Evolutionary conservation across 2,329 filamentous ascomycete species (phyloP), one percentile per base, ranked within the genome.

Genomic region (Penicillium fuscoglaucum): DNA sequence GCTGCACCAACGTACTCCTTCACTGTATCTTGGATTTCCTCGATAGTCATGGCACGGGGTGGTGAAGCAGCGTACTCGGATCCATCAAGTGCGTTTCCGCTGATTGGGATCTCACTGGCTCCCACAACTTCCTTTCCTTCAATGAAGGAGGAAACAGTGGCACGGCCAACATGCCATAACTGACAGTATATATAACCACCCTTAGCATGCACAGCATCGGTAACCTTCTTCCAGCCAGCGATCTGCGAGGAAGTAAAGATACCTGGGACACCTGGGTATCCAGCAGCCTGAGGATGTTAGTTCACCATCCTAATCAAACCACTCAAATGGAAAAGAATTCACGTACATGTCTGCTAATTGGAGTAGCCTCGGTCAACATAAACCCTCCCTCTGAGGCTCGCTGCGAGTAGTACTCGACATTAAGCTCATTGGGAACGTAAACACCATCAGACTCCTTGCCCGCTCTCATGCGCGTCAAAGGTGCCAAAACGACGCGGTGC

Each of bases 1-100:
- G 82, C 80, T 2, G 77, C 77, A 6, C 69, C 70, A 0, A 68
- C 75, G 49, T 73, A 79, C 35, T 78, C 74, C 19, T 74, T 65
- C 3, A 75, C 71, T 1, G 70, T 66, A 4, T 68, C 65, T 46
- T 77, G 62, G 52, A 80, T 79, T 40, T 79, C 75, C 17, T 74
- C 69, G 4, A 73, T 65, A 0, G 70, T 74, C 69, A 80, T 71
- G 1, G 67, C 43, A 4, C 63, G 53, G 3, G 75, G 75, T 41
- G 72, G 72, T 6, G 60, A 60, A 31, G 58, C 63, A 2, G 64
- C 66, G 55, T 72, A 76, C n/a, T 61, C 64, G 1, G 60, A 66
- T 1, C 73, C 72, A 59, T 79, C 74, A 7, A 77, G 50, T 43
- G 74, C 77, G 45, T 73, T 75, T 2, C 77, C 77, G 26, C 65